Conservation (phyloP, 306 rosid species). For the Rubus parviflorus region DNA sequence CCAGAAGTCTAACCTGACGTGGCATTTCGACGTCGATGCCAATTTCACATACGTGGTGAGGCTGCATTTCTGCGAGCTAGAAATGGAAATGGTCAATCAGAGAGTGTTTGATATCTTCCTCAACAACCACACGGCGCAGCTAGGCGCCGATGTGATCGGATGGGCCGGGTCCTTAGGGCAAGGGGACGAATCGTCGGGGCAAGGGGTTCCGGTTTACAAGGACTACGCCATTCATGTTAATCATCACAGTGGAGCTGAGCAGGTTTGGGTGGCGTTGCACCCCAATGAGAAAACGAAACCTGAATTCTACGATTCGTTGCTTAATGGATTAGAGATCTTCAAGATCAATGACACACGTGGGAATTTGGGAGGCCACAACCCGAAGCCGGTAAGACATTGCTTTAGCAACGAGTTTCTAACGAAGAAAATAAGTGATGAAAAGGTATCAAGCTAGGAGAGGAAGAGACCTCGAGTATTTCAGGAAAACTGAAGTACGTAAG, state of each 20-base stretch:
- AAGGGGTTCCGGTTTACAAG: constrained; percentile 39
- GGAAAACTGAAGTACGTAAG: not conserved
- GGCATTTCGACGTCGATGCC: constrained; percentile 42
- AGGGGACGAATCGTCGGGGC: not conserved
- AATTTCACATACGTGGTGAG: constrained; percentile 48
- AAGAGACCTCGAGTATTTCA: not conserved
- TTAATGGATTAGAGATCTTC: constrained; percentile 50
- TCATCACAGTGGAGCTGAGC: constrained; percentile 20
- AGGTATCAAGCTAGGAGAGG: not conserved
- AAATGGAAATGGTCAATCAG: constrained; percentile 27
- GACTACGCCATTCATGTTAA: constrained; percentile 34
- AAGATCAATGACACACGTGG: constrained; percentile 32
- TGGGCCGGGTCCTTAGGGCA: constrained; percentile 24
- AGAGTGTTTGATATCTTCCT: constrained; percentile 43
- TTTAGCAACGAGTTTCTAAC: not conserved
- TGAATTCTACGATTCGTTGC: constrained; percentile 38
- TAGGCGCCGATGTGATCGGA: constrained; percentile 34
- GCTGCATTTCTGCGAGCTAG: constrained; percentile 53
- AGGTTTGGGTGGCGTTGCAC: constrained; percentile 43
- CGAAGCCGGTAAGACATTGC: constrained; percentile 34
- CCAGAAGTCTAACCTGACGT: constrained; percentile 35
- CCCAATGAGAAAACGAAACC: constrained; percentile 31
- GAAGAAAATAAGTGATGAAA: not conserved
- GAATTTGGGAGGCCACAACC: constrained; percentile 40
- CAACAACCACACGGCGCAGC: constrained; percentile 43